A percentile compares a stretch with the other conserved stretches of the same genome.
Conservation (phyloP, 306 rosid genomes). For the Abrus precatorius region DNA sequence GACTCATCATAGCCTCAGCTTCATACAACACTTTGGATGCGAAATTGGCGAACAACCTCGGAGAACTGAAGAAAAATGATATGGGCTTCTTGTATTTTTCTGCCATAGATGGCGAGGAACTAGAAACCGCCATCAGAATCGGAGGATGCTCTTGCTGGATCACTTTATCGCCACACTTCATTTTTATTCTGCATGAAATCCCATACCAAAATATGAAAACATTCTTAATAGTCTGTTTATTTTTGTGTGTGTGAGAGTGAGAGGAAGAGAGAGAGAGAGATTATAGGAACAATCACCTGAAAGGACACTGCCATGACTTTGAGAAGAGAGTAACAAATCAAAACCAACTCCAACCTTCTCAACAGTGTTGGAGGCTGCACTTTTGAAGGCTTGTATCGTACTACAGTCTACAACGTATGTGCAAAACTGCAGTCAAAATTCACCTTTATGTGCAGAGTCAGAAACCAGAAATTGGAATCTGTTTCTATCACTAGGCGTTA, state of each 20-base stretch:
- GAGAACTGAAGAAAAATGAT: slow-evolving; percentile 65
- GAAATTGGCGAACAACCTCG: slow-evolving; percentile 62
- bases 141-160: slow-evolving; percentile 24
- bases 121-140: slow-evolving; percentile 60
- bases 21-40: slow-evolving; percentile 59
- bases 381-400: no score
- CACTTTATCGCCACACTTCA: slow-evolving; percentile 42
- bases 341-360: neutral
- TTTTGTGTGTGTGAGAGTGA: neutral
- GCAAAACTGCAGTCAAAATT: slow-evolving; percentile 37
- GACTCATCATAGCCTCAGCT: slow-evolving; percentile 73
- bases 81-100: slow-evolving; percentile 54
- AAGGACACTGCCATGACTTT: slow-evolving; percentile 31
- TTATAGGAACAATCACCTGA: slow-evolving; percentile 38
- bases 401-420: neutral
- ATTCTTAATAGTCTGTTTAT: no score
- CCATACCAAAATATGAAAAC: neutral
- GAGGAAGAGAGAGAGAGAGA: neutral
- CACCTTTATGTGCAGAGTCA: slow-evolving; percentile 33
- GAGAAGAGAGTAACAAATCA: neutral
- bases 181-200: neutral
- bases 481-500: slow-evolving; percentile 13
- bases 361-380: neutral
- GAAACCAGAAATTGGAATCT: slow-evolving; percentile 41
- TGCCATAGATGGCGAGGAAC: slow-evolving; percentile 54